These are phyloP conservation scores for Polychaeton citri DNA, from an alignment of 2,329 filamentous ascomycete species.

Conservation along the genomic window DNA sequence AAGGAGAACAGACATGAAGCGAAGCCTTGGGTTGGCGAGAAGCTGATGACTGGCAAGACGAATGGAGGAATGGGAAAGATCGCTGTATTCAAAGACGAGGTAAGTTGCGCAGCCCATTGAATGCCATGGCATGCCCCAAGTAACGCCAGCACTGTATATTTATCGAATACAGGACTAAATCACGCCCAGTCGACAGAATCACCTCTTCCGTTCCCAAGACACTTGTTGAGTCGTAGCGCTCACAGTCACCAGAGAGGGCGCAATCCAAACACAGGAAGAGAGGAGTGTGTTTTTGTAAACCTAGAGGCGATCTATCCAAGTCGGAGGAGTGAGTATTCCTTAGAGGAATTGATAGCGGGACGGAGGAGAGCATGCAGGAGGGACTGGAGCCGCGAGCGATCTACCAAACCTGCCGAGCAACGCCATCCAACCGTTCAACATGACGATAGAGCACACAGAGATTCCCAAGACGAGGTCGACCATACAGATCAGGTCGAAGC, in stretches of 20 bases:
- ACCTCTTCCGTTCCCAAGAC: conserved; percentile 5
- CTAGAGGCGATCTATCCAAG: conserved; percentile 76
- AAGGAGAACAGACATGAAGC: conserved; percentile 86
- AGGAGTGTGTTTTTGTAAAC: conserved; percentile 78
- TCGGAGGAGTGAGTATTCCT: conserved; percentile 65
- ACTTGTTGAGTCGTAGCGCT: conserved; percentile 13
- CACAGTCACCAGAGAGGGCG: conserved; percentile 62
- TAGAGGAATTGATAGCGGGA: conserved; percentile 79
- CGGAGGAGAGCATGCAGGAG: conserved; percentile 53
- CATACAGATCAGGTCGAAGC: no score
- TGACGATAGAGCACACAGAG: no score
- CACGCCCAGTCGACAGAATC: conserved; percentile 19
- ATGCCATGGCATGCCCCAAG: conserved; percentile 8
- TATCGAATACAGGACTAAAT: conserved; percentile 94
- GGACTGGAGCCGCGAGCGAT: conserved; percentile 33
- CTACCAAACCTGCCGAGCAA: no score
- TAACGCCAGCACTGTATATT: conserved; percentile 43
- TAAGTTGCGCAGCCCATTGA: no score
- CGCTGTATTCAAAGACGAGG: conserved; percentile 88
- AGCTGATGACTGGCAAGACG: conserved; percentile 73
- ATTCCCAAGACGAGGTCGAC: conserved; percentile 2
- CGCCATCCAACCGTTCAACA: no score
- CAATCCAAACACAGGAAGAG: conserved; percentile 70
- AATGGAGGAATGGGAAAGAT: conserved; percentile 67
- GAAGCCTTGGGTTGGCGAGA: conserved; percentile 86